Evolutionary conservation across 768 basidiomycete genomes (phyloP), one percentile per base, ranked within the genome.

Genomic region (Boletus barrowsii): DNA sequence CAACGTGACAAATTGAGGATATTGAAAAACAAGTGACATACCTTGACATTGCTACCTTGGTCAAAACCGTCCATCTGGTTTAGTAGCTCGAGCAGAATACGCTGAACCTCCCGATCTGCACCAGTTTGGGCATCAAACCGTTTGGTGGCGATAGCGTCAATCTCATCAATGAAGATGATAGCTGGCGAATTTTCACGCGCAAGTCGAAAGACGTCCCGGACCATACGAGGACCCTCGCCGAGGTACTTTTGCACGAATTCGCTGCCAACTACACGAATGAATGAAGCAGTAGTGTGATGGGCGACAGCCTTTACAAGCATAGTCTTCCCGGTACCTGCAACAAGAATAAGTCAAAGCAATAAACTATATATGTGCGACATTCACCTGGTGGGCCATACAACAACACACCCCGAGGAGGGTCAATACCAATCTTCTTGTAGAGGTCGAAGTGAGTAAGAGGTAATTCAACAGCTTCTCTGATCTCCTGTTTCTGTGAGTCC

Each of bases 41-140:
- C 95, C 86, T 99, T 98, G 68, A 99, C 97, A 63, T 95, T 98
- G 69, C 93, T 94, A 5, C 90, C 90, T 72, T 99, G 97, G 73
- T 99, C 97, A 72, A 99, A 99, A 59, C 97, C 97, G 65, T 99
- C 97, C 97, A 99, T 99, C 68, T 99, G 97, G 68, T 96, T 98
- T 55, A 99, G 79, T 52, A 99, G 76, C 72, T 99, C 97, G 13
- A 99, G 84, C 59, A 99, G 72, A 66, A 99, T 98, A 73, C 97
- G 92, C 72, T 99, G 97, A 5, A 99, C 97, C 75, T 99, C 97
- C 56, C 97, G 82, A 74, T 99, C 97, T 10, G 97, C 97, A 66
- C 97, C 97, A 0, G 97, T 98, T 71, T 99, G 97, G 7, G 97
- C 97, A 67, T 98, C 97, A 73, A 99, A 99, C 68, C 96, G 93